phyloP scores from a whole-genome alignment of 176 grass and related monocot species.

The Triticum turgidum region DNA sequence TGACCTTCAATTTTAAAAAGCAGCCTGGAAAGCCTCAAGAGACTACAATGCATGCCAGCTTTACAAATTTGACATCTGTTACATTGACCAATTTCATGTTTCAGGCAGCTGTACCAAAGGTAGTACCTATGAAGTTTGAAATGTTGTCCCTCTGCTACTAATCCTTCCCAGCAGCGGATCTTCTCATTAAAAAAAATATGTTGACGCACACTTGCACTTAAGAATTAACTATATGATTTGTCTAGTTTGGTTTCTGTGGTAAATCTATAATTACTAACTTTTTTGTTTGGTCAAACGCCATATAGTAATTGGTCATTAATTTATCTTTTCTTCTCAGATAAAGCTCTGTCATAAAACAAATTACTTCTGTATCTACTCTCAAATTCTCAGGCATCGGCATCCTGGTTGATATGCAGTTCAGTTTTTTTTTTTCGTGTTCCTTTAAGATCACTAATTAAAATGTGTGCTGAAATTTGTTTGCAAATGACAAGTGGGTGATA shows the following conservation, averaged over 20 bases:
- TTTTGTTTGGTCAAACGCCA: not conserved
- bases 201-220: not conserved
- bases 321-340: not conserved
- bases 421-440: not conserved
- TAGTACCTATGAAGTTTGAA: slow-evolving; percentile 24
- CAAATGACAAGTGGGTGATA: not conserved
- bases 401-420: not conserved
- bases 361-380: not conserved
- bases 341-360: not conserved
- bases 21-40: slow-evolving; percentile 78
- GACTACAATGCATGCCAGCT: slow-evolving; percentile 63
- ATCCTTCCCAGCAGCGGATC: not conserved
- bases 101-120: slow-evolving; percentile 99
- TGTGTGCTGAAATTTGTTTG: not conserved
- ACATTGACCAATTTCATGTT: slow-evolving; percentile 86
- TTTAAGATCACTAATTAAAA: not conserved
- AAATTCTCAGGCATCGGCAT: not conserved
- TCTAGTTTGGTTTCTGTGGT: not conserved
- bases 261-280: slow-evolving; percentile 21
- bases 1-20: slow-evolving; percentile 78
- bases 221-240: not conserved
- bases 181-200: not conserved
- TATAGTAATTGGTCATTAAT: not conserved
- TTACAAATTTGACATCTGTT: slow-evolving; percentile 83
- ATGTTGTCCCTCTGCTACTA: not conserved